Evolutionary conservation across 2,329 filamentous ascomycete species (phyloP), one percentile per base, ranked within the genome.

Genomic region (Onygenales sp.): DNA sequence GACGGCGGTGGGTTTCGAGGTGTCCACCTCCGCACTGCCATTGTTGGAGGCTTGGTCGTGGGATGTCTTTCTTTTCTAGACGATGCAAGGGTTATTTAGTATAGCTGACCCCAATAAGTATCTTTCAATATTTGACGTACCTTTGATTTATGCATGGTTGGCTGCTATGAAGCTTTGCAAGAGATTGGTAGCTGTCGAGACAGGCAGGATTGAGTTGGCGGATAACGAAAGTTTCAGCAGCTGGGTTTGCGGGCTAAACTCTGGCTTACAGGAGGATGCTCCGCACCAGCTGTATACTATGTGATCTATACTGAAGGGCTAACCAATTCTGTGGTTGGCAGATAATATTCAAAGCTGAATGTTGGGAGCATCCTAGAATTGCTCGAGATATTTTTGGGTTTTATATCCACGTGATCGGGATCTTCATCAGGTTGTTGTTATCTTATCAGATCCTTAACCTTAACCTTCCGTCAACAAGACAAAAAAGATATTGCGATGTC

Each of bases 1-100:
- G 39, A 84, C 72, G 7, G 85, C 82, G 4, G 82, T 83, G 3
- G 86, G 85, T 65, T 84, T 87, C 27, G 84, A 82, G 3, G 81
- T 83, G 58, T 82, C 77, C 31, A 74, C 64, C 61, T 57, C 64
- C 31, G 14, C 21, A 60, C 51, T 47, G 8, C 47, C 48, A 52
- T 52, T 53, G 10, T 58, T 48, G 11, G 56, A 48, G 31, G 43
- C 51, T 11, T 55, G 40, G 3, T 59, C 56, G 36, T 60, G 56
- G 27, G 49, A 54, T 36, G 47, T 56, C 53, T 63, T 63, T 27
- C 60, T 54, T 55, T 61, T 62, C 61, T 63, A 40, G 32, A 34
- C 13, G n/a, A 10, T n/a, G 8, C 13, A 10, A 7, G 10, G 14
- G 6, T 40, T 4, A 6, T 11, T 14, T 14, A n/a, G 7, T n/a